Evolutionary conservation across 495 filamentous ascomycete genomes (phyloP), one percentile per base, ranked within the genome.

Genomic region (Lentithecium fluviatile): DNA sequence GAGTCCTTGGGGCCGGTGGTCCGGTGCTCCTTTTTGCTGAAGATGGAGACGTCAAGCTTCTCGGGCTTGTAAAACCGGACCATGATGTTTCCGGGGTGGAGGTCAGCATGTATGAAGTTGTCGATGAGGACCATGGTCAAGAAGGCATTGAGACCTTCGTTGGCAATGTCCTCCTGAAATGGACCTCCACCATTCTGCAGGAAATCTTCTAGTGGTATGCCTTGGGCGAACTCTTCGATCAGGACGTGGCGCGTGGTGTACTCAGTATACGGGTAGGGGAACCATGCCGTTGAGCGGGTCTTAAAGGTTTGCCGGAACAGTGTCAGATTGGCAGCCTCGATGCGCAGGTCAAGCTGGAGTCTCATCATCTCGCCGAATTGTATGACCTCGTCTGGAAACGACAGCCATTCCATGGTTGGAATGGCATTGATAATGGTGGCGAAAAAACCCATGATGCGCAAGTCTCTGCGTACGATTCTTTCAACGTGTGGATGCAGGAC

Each of bases 281-380:
- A 99, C 86, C 88, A 96, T 25, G 92, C 91, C 0, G 95, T 97
- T 6, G 88, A 88, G 21, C 95, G 83, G 55, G 89, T 79, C 64
- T 85, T 88, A 80, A 99, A 99, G 63, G 96, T 90, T 58, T 85
- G 85, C 53, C 95, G 87, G 77, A 99, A 99, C 23, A 85, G 85
- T 15, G 84, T 83, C 4, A 99, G 78, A 62, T 99, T 99, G 6
- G 91, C 85, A 1, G 90, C 85, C 69, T 99, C 95, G 55, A 99
- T 99, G 36, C 95, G 87, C 15, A 99, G 78, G 75, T 99, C 95
- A 13, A 99, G 78, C 60, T 99, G 95, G 19, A 97, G 77, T 65
- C 87, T 86, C 95, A 99, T 99, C 95, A 99, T 99, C 69, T 93
- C 87, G 11, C 91, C 93, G 66, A 99, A 99, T 70, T 96, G 91